Percentiles rank a stretch among this genome's conserved stretches.
These are phyloP conservation scores for Trametes elegans DNA, from an alignment of 768 basidiomycete genomes.

Conservation along the genomic window DNA sequence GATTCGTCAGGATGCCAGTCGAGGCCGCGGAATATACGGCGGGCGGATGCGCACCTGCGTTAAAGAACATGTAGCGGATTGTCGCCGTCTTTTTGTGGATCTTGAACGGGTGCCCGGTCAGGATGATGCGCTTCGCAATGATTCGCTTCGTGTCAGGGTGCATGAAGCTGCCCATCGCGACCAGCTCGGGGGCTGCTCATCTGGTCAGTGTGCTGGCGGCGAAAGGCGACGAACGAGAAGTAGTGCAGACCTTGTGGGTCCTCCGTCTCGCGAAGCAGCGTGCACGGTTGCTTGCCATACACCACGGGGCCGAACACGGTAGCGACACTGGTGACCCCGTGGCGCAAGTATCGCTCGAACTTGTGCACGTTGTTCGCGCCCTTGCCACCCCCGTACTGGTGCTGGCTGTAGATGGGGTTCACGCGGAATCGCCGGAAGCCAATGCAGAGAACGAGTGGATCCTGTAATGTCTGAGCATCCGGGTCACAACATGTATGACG, in stretches of 20 bases:
- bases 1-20: background rate
- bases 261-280: slow-evolving; percentile 68
- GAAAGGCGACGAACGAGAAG: no score
- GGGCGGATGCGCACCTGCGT: slow-evolving; percentile 52
- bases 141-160: slow-evolving; percentile 89
- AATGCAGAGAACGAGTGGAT: slow-evolving; percentile 83
- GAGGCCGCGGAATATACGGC: no score
- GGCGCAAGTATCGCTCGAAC: slow-evolving; percentile 86
- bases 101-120: slow-evolving; percentile 96
- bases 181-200: slow-evolving; percentile 67
- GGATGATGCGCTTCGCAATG: slow-evolving; percentile 88
- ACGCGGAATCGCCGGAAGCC: slow-evolving; percentile 84
- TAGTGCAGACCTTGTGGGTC: slow-evolving; percentile 57
- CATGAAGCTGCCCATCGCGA: slow-evolving; percentile 86
- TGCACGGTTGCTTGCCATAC: slow-evolving; percentile 82
- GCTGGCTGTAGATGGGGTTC: slow-evolving; percentile 91
- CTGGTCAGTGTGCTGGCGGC: background rate
- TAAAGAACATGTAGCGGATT: slow-evolving; percentile 98
- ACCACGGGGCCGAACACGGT: slow-evolving; percentile 87
- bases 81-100: slow-evolving; percentile 97
- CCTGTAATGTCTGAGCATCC: slow-evolving; percentile 42
- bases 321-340: slow-evolving; percentile 77
- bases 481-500: background rate
- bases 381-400: slow-evolving; percentile 84
- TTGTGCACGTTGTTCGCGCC: slow-evolving; percentile 98